Evolutionary conservation across 805 yeast species (phyloP).

Genomic region (Kodamaea neixiangensis): DNA sequence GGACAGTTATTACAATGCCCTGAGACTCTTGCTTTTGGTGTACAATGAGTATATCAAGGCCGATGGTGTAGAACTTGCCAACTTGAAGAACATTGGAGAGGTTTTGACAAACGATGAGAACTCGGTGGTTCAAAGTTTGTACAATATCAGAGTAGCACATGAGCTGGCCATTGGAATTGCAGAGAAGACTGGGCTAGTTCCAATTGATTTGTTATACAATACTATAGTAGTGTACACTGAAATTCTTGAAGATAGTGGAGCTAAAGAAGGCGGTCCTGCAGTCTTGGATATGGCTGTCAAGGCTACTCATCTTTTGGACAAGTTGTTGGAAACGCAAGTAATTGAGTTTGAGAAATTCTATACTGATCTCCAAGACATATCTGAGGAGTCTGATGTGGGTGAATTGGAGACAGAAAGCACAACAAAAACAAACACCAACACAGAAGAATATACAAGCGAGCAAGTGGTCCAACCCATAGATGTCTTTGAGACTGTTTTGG

Average conservation of each 20-base stretch:
- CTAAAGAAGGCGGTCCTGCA: constrained; percentile 5
- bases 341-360: constrained; percentile 29
- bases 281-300: constrained; percentile 2
- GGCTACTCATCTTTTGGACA: constrained; percentile 13
- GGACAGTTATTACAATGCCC: constrained; percentile 61
- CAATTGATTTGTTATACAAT: constrained; percentile 50
- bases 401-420: not conserved
- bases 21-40: constrained; percentile 60
- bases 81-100: constrained; percentile 34
- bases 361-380: constrained; percentile 19
- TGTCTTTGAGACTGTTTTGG: constrained; percentile 33
- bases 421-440: not conserved
- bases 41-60: constrained; percentile 51
- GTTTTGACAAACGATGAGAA: constrained; percentile 25
- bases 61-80: constrained; percentile 43
- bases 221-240: constrained; percentile 50
- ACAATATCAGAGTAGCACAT: constrained; percentile 37
- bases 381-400: not conserved
- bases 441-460: constrained; percentile 20
- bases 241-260: constrained; percentile 23
- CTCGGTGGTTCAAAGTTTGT: constrained; percentile 44
- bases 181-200: constrained; percentile 14
- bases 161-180: constrained; percentile 36
- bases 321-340: constrained; percentile 30
- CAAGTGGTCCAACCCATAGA: constrained; percentile 37